Base-by-base conservation (phyloP, 768 basidiomycete species). In the Naganishia friedmannii region DNA sequence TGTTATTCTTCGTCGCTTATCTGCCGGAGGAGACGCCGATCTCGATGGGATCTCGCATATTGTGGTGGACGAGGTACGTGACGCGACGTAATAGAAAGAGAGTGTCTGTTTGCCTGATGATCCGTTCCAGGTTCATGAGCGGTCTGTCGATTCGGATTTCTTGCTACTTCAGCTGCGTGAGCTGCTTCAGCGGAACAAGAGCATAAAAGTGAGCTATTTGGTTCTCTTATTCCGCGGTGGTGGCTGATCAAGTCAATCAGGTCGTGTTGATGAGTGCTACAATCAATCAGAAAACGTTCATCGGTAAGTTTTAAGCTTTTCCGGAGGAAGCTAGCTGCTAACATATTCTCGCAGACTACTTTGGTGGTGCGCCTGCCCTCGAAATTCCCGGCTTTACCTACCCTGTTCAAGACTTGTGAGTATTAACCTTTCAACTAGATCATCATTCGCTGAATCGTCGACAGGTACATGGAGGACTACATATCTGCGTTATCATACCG, bases 261-360 rank as follows among this genome's bases (percentile, higher is more conserved):
- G 85, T 97, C 26, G 82, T 94, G 26, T 84, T 95, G 55, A 96
- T 96, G 93, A 92, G 90, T 37, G 94, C 94, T 5, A 97, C 94
- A 0, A 94, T 95, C 80, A 94, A 96, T 75, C 91, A 93, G 70
- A 85, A 90, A 72, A 86, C 84, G n/a, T 93, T 93, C 48, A 63
- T 70, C 34, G 37, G 60, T 63, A 29, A 10, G 60, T 63, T 12
- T 12, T 23, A 4, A 23, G 3, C 53, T 23, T 34, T 15, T 5
- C 31, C 31, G 2, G 21, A 39, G 6, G 5, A 21, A 46, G 6
- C 21, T 26, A 23, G 12, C 23, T 42, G 42, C 66, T 26, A 28
- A 57, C n/a, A 26, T 23, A 46, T 23, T 88, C 29, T 15, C 17
- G 26, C 26, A 63, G 60, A 57, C 68, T 97, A 97, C 79, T 96